These are phyloP conservation scores for Orbilia blumenaviensis DNA, from an alignment of 2,329 filamentous ascomycete species.

Conservation along the genomic window DNA sequence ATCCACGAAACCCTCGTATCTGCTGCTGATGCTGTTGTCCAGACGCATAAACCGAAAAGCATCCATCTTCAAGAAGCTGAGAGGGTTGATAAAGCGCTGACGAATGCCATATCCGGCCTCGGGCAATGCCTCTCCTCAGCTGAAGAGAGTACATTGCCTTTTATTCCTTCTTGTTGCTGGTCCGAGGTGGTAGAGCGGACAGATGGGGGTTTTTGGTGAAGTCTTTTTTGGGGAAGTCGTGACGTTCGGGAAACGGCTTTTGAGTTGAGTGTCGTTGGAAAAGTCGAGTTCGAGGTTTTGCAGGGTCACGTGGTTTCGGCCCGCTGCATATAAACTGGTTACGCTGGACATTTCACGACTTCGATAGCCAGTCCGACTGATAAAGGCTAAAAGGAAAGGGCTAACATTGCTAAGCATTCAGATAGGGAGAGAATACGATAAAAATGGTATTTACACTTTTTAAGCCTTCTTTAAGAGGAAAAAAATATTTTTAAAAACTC, in stretches of 20 bases:
- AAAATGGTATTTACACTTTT: constrained; percentile 53
- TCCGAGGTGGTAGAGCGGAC: too few species aligned
- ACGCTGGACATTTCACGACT: too few species aligned
- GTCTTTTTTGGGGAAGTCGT: not conserved
- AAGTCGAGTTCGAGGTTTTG: constrained; percentile 19
- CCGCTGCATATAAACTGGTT: too few species aligned
- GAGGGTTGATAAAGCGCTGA: constrained; percentile 29
- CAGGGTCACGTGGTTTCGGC: constrained; percentile 40
- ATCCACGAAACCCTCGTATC: constrained; percentile 13
- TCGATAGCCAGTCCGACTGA: too few species aligned
- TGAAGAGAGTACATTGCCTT: constrained; percentile 52
- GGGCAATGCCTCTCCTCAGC: constrained; percentile 46
- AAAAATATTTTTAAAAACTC: constrained; percentile 16
- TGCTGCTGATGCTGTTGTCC: not conserved
- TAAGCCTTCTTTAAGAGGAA: constrained; percentile 1
- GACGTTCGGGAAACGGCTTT: not conserved
- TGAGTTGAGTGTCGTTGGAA: constrained; percentile 21
- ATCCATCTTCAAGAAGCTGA: too few species aligned
- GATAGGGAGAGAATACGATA: not conserved
- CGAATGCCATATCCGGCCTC: constrained; percentile 49
- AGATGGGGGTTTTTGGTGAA: not conserved
- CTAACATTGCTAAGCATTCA: too few species aligned
- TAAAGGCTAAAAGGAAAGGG: too few species aligned
- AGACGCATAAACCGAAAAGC: not conserved
- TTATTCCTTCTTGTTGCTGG: too few species aligned